These are phyloP conservation scores for Chimonanthus praecox DNA, from an alignment of 164 flowering plant species.

Conservation along the genomic window DNA sequence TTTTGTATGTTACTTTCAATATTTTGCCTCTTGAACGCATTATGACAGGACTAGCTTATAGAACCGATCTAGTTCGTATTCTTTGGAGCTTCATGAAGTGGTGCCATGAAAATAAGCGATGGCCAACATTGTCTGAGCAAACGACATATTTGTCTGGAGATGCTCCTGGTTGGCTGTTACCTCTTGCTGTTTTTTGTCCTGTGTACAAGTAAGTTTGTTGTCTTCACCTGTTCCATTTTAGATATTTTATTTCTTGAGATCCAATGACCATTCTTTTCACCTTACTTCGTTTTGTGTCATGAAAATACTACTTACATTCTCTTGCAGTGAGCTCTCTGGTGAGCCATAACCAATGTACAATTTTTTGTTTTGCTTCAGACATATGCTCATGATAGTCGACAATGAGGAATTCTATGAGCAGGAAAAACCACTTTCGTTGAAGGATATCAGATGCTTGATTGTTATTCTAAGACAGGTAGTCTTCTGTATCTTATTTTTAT, in stretches of 20 bases:
- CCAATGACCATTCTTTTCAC: background rate
- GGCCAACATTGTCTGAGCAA: conserved; percentile 63
- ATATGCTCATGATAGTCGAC: conserved; percentile 89
- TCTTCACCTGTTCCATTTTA: background rate
- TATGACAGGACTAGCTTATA: conserved; percentile 83
- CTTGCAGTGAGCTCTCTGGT: background rate
- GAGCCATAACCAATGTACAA: background rate
- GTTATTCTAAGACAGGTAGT: conserved; percentile 75
- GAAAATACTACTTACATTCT: background rate
- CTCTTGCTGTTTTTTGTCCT: conserved; percentile 92
- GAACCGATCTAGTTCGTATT: conserved; percentile 83
- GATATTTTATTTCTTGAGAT: background rate
- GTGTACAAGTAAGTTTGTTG: conserved; percentile 69
- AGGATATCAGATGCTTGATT: conserved; percentile 71
- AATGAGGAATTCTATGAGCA: conserved; percentile 97
- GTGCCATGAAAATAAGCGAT: conserved; percentile 72
- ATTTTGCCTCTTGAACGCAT: conserved; percentile 68
- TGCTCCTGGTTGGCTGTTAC: conserved; percentile 87
- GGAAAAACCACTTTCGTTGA: conserved; percentile 78
- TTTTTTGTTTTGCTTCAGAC: conserved; percentile 38
- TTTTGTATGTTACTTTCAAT: conserved; percentile 69
- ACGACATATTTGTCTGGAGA: conserved; percentile 53
- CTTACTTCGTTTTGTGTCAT: background rate
- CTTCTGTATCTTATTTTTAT: conserved; percentile 2
- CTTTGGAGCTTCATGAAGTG: conserved; percentile 90